Evolutionary conservation across 345 rosid species (phyloP).

Genomic region (Mangifera indica): DNA sequence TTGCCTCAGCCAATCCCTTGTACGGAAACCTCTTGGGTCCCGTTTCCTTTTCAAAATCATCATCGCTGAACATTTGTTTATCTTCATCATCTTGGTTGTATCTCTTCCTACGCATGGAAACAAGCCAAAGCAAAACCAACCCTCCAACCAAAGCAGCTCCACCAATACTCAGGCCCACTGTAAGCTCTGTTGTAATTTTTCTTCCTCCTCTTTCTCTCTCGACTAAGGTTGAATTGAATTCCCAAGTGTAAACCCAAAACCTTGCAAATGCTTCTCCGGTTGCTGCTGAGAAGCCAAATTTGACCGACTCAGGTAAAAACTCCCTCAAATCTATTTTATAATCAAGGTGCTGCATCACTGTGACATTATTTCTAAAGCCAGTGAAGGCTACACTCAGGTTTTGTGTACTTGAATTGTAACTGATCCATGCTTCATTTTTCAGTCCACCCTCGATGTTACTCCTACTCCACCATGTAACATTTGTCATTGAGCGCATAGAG

Average conservation of each 20-base stretch:
- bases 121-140: slow-evolving; percentile 3
- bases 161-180: slow-evolving; percentile 5
- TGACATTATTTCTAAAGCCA: slow-evolving; percentile 4
- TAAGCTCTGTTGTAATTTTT: background rate
- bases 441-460: slow-evolving; percentile 7
- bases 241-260: slow-evolving; percentile 24
- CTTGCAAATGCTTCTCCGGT: slow-evolving; percentile 16
- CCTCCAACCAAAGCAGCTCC: slow-evolving; percentile 1
- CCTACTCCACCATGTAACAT: slow-evolving; percentile 1
- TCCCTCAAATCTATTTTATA: slow-evolving; percentile 19
- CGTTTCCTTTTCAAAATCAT: slow-evolving; percentile 18
- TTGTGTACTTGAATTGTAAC: slow-evolving; percentile 22
- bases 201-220: background rate
- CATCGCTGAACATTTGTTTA: slow-evolving; percentile 10
- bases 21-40: slow-evolving; percentile 25
- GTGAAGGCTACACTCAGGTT: slow-evolving; percentile 19
- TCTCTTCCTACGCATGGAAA: background rate
- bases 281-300: slow-evolving; percentile 34
- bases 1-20: slow-evolving; percentile 21
- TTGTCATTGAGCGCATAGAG: slow-evolving; percentile 17
- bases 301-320: slow-evolving; percentile 16
- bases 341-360: background rate
- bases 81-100: background rate
- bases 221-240: slow-evolving; percentile 14
- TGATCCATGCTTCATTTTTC: slow-evolving; percentile 27